Evolutionary conservation across 768 basidiomycete species (phyloP).

Genomic region (Tephrocybe rancida): DNA sequence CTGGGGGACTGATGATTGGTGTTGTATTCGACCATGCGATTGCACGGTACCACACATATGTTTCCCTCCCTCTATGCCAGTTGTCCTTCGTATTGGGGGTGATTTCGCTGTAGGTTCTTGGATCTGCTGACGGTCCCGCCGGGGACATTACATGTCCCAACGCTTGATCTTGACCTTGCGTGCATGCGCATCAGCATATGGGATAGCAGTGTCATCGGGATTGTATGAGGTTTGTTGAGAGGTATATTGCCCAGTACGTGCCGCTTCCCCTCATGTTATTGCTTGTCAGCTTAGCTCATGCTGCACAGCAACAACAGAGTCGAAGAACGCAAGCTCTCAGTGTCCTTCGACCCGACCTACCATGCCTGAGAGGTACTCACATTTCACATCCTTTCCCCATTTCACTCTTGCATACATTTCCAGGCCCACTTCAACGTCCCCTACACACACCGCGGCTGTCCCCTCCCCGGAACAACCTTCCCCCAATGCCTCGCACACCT

Average conservation of each 20-base stretch:
- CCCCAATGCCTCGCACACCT: slow-evolving; percentile 38
- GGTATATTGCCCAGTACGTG: slow-evolving; percentile 19
- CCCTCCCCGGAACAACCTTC: slow-evolving; percentile 42
- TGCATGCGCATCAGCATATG: slow-evolving; percentile 75
- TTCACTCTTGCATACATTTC: no score
- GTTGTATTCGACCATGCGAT: no score
- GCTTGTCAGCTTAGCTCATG: not conserved
- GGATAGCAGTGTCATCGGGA: slow-evolving; percentile 45
- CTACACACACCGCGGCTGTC: slow-evolving; percentile 61
- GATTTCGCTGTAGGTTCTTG: slow-evolving; percentile 43
- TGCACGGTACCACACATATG: no score
- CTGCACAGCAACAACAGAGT: not conserved
- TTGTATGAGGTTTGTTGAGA: slow-evolving; percentile 40
- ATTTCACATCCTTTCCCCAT: not conserved
- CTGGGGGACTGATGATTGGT: slow-evolving; percentile 32
- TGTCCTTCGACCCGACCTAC: not conserved
- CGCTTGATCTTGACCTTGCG: slow-evolving; percentile 70
- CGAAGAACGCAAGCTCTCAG: not conserved
- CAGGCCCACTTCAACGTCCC: not conserved
- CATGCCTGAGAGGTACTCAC: not conserved
- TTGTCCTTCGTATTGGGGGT: no score
- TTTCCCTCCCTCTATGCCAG: no score
- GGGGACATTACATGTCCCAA: slow-evolving; percentile 51
- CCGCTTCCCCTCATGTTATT: no score
- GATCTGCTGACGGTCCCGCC: slow-evolving; percentile 52